A percentile compares a stretch with the other conserved stretches of the same genome.
Evolutionary conservation across 768 basidiomycete species (phyloP).

Genomic region (Auricularia cornea): DNA sequence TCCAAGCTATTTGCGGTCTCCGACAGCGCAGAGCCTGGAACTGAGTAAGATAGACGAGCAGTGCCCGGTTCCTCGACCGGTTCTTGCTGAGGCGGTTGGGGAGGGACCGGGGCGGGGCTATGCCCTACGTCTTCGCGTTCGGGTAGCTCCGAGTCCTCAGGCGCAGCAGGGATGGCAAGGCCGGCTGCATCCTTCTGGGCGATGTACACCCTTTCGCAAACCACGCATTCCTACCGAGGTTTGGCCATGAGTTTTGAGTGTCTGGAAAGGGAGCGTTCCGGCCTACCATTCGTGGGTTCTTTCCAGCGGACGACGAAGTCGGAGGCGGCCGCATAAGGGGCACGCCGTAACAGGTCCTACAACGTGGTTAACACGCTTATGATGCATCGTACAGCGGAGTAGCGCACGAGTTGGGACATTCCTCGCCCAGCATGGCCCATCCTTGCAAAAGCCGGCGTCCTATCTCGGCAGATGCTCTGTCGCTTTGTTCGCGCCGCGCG

Average conservation of each 20-base stretch:
- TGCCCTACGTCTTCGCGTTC: neutral
- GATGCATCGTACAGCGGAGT: neutral
- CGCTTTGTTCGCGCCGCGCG: conserved; percentile 71
- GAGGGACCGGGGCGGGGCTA: neutral
- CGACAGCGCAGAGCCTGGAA: conserved; percentile 20
- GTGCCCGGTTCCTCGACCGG: neutral
- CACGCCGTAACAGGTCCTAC: conserved; percentile 56
- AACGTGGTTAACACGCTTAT: neutral
- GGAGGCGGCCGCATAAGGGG: conserved; percentile 77
- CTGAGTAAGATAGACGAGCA: neutral
- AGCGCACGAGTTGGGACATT: conserved; percentile 50
- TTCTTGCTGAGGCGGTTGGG: neutral
- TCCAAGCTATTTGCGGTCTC: conserved; percentile 43
- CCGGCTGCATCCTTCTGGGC: conserved; percentile 46
- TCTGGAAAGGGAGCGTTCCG: conserved; percentile 1
- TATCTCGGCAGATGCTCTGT: conserved; percentile 70
- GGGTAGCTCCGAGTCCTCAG: neutral
- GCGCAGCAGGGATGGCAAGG: conserved; percentile 33
- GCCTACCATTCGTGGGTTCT: conserved; percentile 59
- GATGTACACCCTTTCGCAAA: conserved; percentile 57
- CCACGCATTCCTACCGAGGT: conserved; percentile 59
- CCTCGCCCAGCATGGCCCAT: conserved; percentile 87
- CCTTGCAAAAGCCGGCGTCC: conserved; percentile 70
- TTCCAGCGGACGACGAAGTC: conserved; percentile 38
- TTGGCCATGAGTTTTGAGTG: conserved; percentile 4